Base-by-base conservation (phyloP, 352 stramenopile genomes). In the Phytophthora litchii region DNA sequence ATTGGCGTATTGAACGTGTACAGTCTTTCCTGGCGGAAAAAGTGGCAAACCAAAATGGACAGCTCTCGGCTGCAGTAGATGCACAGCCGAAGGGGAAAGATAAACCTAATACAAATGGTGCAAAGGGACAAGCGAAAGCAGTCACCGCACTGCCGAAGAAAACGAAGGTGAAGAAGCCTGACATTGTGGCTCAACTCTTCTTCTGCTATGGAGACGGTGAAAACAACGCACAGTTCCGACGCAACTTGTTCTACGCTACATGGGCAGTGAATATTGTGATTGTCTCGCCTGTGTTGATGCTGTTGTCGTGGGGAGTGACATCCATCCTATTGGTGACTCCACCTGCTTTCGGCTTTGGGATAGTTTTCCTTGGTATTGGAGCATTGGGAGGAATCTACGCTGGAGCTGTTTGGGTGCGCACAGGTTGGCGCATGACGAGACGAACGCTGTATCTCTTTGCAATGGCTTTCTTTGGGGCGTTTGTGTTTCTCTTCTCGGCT, bases 371-470 rank as follows among this genome's bases (percentile, higher is more conserved):
- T 2, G 80, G 83, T 0, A 41, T 84, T n/a, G 70, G 75, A 8
- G 64, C 62, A 0, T 62, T 88, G 3, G 45, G 65, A 17, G 70
- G 69, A 7, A 41, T 55, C 23, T 94, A 90, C 40, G 85, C 64
- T 7, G 48, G 82, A 8, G 42, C 74, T 4, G 66, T 85, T 4
- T 96, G 87, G 87, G 55, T 74, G 3, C 73, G 67, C 7, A 88
- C 90, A 60, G 85, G 83, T 17, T 96, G 87, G 87, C 81, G 87
- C 37, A 92, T 94, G 87, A 92, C 83, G 3, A 64, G 72, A 29
- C 62, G 59, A 10, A 76, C 91, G 12, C 58, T 92, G 9, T 41
- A 46, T 19, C 61, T 91, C 12, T 84, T 94, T 16, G 60, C 55
- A 1, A 27, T 79, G 2, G 53, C 82, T 8, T 91, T 92, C 53